Evolutionary conservation across 2,329 filamentous ascomycete genomes (phyloP).

Genomic region (Ascomycota sp.): DNA sequence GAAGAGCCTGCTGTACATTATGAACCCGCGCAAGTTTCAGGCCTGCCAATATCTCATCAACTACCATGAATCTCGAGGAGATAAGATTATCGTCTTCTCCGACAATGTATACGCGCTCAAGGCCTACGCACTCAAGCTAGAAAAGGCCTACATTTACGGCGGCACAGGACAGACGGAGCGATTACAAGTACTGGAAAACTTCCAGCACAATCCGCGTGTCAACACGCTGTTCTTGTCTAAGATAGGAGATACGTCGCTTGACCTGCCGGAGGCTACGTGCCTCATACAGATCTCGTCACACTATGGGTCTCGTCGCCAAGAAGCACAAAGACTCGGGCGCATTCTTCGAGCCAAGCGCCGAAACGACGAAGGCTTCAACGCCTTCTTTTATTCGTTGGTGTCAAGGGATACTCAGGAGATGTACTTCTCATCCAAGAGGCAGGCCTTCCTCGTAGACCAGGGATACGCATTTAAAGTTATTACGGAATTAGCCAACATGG

Average conservation of each 20-base stretch:
- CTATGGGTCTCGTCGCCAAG: slow-evolving; percentile 87
- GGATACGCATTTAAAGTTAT: slow-evolving; percentile 99
- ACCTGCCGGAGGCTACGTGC: slow-evolving; percentile 86
- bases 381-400: slow-evolving; percentile 94
- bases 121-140: slow-evolving; percentile 60
- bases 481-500: slow-evolving; percentile 78
- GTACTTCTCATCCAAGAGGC: slow-evolving; percentile 89
- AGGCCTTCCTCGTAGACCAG: slow-evolving; percentile 92
- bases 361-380: slow-evolving; percentile 96
- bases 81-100: slow-evolving; percentile 96
- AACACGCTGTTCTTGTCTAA: slow-evolving; percentile 93
- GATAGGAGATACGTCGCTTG: slow-evolving; percentile 94
- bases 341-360: slow-evolving; percentile 86
- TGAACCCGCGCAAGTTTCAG: slow-evolving; percentile 95
- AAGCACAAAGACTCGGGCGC: slow-evolving; percentile 78
- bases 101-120: slow-evolving; percentile 89
- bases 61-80: slow-evolving; percentile 81
- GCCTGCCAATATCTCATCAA: slow-evolving; percentile 96
- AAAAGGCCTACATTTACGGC: slow-evolving; percentile 79
- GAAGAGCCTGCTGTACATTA: slow-evolving; percentile 51
- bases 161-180: slow-evolving; percentile 71
- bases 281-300: slow-evolving; percentile 95
- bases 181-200: slow-evolving; percentile 72
- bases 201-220: slow-evolving; percentile 74
- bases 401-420: slow-evolving; percentile 96